Evolutionary conservation across 2,329 filamentous ascomycete genomes (phyloP), one percentile per base, ranked within the genome.

Genomic region (Hypoxylon sp.): DNA sequence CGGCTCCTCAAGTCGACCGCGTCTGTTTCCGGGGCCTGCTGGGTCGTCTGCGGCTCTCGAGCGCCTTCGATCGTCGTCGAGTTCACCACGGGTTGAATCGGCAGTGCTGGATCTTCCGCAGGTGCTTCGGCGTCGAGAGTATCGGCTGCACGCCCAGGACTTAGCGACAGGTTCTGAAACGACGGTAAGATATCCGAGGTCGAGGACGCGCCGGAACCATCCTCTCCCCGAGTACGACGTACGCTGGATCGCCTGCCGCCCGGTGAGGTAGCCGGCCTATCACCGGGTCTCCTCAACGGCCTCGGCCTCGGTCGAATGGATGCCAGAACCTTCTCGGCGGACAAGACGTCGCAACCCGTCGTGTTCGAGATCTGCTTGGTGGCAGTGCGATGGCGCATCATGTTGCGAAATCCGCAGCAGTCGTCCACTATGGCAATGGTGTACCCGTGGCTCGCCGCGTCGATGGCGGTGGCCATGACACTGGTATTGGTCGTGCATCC

Each of bases 381-480:
- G 0, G 93, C 89, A 62, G 85, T 80, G 40, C 84, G 78, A 66
- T 96, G 92, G 38, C 91, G 85, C 15, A 79, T 74, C 55, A 87
- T 84, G 66, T 81, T 87, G 42, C 91, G 86, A 69, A 88, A 97
- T 9, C 92, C 93, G 52, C 96, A 86, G 73, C 93, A 97, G 72
- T 98, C 92, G 48, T 95, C 88, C 33, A 98, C 79, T 10, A 98
- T 79, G 4, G 90, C 95, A 69, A 97, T 91, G n/a, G 86, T 81
- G 69, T 96, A 87, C 3, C 93, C 95, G 73, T 97, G 90, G 17
- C 89, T 85, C 1, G 91, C 93, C 9, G 94, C 95, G 70, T 97
- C 95, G 62, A 96, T 81, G 3, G 92, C 92, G 1, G 94, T 97
- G 6, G 95, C 94, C 71, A 95, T 92, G 42, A 98, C 88, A 26